phyloP scores from a whole-genome alignment of 768 basidiomycete species.

The Vishniacozyma victoriae region DNA sequence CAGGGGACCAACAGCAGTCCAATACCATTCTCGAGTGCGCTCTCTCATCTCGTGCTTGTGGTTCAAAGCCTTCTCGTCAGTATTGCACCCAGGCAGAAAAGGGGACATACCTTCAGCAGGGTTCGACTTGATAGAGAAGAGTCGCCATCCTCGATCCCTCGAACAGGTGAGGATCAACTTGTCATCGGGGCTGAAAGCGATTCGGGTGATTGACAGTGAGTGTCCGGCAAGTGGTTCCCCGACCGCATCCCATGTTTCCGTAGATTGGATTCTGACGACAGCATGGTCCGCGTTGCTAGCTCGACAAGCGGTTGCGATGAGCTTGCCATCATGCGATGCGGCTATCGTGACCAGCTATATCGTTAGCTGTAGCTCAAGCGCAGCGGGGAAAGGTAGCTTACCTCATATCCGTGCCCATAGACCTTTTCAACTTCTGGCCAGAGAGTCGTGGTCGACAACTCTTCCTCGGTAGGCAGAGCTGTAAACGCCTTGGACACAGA shows the following conservation, averaged over 20 bases:
- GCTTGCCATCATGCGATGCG: conserved; percentile 60
- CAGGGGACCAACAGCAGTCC: conserved; percentile 82
- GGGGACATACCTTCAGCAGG: conserved; percentile 45
- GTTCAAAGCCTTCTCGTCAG: conserved; percentile 53
- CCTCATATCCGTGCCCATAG: conserved; percentile 97
- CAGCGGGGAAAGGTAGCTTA: conserved; percentile 40
- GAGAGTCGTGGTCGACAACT: conserved; percentile 75
- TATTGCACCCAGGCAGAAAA: not conserved
- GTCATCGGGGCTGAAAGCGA: conserved; percentile 85
- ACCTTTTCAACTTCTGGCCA: conserved; percentile 98
- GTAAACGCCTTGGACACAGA: conserved; percentile 42
- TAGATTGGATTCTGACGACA: conserved; percentile 73
- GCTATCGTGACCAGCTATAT: conserved; percentile 71
- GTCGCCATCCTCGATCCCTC: conserved; percentile 83
- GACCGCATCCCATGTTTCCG: conserved; percentile 62
- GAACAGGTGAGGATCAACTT: conserved; percentile 73
- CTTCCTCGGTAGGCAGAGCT: conserved; percentile 70
- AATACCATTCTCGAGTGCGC: conserved; percentile 89
- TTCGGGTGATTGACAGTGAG: conserved; percentile 77
- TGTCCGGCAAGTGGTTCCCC: conserved; percentile 77
- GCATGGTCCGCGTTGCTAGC: conserved; percentile 84
- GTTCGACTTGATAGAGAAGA: conserved; percentile 62
- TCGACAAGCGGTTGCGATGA: conserved; percentile 86
- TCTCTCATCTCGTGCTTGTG: conserved; percentile 62
- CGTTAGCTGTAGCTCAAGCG: not conserved